Evolutionary conservation across 176 grass and related monocot species (phyloP), one percentile per base, ranked within the genome.

Genomic region (Elaeis guineensis): DNA sequence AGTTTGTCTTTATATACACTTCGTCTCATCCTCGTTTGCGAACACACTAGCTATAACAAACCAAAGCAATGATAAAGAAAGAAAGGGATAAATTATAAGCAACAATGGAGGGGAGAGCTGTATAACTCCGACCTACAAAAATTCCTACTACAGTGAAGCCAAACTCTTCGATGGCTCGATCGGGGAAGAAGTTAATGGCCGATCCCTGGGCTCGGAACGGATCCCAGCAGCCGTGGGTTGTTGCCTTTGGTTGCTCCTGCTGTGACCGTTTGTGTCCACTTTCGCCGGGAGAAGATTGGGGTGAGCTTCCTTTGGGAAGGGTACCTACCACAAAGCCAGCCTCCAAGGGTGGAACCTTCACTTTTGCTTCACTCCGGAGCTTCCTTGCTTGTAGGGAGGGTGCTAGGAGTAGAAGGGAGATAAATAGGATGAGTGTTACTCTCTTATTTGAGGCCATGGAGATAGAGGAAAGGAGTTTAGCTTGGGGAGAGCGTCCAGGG

Each of bases 161-260:
- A 44, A 35, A 44, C 35, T 44, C 35, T 14, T 44, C 0, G 1
- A 35, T 6, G 32, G 7, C 9, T 44, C 2, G 9, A 11, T 44
- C 2, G 9, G 35, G 35, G 35, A 12, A 44, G 35, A 62, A 25
- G 16, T 64, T 95, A 84, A 30, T 96, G 92, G 3, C 92, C 92
- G 39, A 90, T 78, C 8, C 83, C 87, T 1, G 92, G 92, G 81
- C 92, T 96, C 57, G 92, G 92, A 4, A 90, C 87, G 1, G 92
- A 96, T 4, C 78, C 92, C 72, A 88, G 0, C 32, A 75, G 62
- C 69, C 87, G 69, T 50, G 57, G 64, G 24, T 59, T 21, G 75
- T 71, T 84, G 76, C 32, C 49, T 2, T 52, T 15, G n/a, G 39
- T 1, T 20, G 0, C 32, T 60, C 16, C 74, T 19, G 29, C 16